A percentile compares a stretch with the other conserved stretches of the same genome.
These are phyloP conservation scores for Fusarium xyrophilum DNA, from an alignment of 2,329 filamentous ascomycete species.

Conservation along the genomic window DNA sequence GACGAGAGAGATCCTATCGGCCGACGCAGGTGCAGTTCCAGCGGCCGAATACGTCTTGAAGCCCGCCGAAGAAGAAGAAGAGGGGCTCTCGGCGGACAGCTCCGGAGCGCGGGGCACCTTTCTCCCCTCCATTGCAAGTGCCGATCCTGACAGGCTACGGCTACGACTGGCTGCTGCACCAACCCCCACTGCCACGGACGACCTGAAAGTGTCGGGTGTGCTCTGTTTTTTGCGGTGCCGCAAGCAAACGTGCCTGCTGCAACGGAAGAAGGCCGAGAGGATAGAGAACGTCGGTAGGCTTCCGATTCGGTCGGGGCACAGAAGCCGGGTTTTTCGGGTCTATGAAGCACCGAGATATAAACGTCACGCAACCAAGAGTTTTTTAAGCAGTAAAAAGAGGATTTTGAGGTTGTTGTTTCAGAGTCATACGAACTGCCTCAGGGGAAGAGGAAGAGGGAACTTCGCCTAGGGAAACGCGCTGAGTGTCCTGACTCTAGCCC, in stretches of 20 bases:
- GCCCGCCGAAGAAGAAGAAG: conserved; percentile 43
- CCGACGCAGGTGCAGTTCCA: conserved; percentile 24
- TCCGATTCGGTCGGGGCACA: conserved; percentile 30
- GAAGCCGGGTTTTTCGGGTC: conserved; percentile 22
- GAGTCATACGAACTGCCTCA: conserved; percentile 28
- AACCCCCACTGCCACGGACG: conserved; percentile 26
- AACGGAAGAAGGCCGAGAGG: conserved; percentile 34
- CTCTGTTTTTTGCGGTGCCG: conserved; percentile 17
- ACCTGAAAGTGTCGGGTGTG: background rate
- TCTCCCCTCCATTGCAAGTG: conserved; percentile 35
- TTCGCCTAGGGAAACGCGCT: conserved; percentile 10
- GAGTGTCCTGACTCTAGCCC: conserved; percentile 22
- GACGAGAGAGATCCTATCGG: conserved; percentile 42
- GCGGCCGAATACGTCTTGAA: conserved; percentile 37
- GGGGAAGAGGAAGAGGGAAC: conserved; percentile 12
- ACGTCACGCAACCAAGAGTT: background rate
- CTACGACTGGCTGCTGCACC: conserved; percentile 26
- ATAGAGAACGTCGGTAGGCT: conserved; percentile 24
- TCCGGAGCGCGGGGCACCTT: conserved; percentile 43
- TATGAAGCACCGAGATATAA: conserved; percentile 11
- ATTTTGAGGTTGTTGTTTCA: conserved; percentile 19
- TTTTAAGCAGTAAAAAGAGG: background rate
- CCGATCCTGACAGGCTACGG: conserved; percentile 40
- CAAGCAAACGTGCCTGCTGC: conserved; percentile 6
- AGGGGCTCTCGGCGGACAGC: conserved; percentile 43